phyloP scores from a whole-genome alignment of 345 rosid genomes.

The Syzygium aromaticum region DNA sequence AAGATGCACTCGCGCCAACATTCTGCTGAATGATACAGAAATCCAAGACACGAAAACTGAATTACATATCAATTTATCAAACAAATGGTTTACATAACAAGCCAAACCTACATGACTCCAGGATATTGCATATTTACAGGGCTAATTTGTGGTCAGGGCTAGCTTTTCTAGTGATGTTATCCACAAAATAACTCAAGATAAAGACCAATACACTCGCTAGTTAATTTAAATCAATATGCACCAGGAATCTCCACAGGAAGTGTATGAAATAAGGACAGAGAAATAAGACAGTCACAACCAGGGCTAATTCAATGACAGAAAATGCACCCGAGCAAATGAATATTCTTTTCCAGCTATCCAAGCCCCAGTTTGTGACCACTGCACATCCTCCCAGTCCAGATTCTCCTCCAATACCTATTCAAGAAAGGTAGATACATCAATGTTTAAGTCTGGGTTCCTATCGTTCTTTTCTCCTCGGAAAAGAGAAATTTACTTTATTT shows the following conservation, averaged over 20 bases:
- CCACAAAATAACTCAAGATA: background rate
- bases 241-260: background rate
- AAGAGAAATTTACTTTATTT: background rate
- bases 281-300: background rate
- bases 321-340: constrained; percentile 84
- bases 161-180: background rate
- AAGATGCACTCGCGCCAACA: background rate
- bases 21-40: background rate
- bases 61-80: background rate
- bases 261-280: background rate
- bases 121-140: background rate
- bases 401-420: constrained; percentile 1
- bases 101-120: background rate
- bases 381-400: constrained; percentile 88
- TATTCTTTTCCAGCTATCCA: constrained; percentile 94
- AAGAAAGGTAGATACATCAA: background rate
- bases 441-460: background rate
- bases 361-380: constrained; percentile 98
- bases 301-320: constrained; percentile 46
- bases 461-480: background rate
- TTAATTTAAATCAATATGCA: background rate
- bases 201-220: background rate
- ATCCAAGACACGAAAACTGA: background rate
- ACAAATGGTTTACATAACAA: background rate
- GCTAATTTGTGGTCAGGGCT: background rate